Conservation (phyloP, 495 filamentous ascomycete genomes). For the Zalerion maritima region DNA sequence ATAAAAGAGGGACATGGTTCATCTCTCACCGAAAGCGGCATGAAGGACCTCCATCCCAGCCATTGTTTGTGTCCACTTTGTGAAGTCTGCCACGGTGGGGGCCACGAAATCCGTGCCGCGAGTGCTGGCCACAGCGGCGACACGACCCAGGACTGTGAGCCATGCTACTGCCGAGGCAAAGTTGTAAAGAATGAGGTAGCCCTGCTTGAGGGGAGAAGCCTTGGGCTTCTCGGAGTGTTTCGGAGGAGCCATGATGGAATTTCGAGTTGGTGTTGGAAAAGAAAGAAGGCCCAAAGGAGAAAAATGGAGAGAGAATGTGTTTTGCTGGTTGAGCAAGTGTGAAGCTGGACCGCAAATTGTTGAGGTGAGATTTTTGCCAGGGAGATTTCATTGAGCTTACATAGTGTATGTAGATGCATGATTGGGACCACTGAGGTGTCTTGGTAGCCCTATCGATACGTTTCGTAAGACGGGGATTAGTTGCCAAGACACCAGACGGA, state of each 20-base stretch:
- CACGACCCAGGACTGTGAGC: slow-evolving; percentile 51
- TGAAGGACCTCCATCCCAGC: slow-evolving; percentile 76
- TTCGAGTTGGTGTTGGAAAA: slow-evolving; percentile 1
- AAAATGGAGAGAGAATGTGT: no score
- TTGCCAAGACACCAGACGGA: no score
- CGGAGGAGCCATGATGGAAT: slow-evolving; percentile 12
- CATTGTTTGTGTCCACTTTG: slow-evolving; percentile 66
- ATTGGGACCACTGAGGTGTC: no score
- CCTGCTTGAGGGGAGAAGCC: slow-evolving; percentile 26
- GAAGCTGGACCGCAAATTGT: no score
- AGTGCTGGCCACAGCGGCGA: slow-evolving; percentile 20
- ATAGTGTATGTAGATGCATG: no score
- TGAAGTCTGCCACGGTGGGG: slow-evolving; percentile 44
- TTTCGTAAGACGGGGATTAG: no score
- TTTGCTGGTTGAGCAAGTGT: no score
- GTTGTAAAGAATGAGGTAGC: slow-evolving; percentile 79
- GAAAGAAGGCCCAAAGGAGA: neutral
- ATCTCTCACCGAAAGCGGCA: slow-evolving; percentile 43
- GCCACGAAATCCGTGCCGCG: slow-evolving; percentile 20
- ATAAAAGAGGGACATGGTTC: no score
- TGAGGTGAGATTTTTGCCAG: no score
- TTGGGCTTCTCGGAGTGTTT: slow-evolving; percentile 13
- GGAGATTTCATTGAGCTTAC: no score
- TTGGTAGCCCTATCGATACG: no score
- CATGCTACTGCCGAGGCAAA: slow-evolving; percentile 58